Conservation (phyloP, 148 eudicot genomes). For the Camellia japonica region DNA sequence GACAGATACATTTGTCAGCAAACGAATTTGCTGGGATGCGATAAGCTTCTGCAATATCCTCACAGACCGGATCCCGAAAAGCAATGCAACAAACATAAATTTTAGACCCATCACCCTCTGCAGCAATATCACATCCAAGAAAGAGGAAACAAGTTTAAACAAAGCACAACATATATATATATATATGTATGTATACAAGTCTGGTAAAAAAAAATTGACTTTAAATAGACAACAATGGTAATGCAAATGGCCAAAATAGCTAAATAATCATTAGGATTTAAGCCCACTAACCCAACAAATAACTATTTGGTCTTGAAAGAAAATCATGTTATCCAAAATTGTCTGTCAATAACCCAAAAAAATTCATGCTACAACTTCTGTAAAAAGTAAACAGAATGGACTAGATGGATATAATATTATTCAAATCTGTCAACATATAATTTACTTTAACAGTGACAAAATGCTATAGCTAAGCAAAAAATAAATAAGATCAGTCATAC, state of each 20-base stretch:
- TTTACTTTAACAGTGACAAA: neutral
- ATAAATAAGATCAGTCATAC: neutral
- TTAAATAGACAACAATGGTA: neutral
- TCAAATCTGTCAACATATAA: neutral
- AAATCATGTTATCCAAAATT: neutral
- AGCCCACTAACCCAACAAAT: neutral
- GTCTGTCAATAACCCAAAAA: neutral
- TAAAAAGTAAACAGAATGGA: neutral
- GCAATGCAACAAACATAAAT: conserved; percentile 93
- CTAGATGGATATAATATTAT: neutral
- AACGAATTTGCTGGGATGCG: conserved; percentile 66
- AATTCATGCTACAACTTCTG: neutral
- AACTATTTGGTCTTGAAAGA: neutral
- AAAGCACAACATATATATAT: neutral
- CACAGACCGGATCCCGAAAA: conserved; percentile 88
- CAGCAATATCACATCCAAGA: conserved; percentile 28
- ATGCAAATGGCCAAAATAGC: neutral
- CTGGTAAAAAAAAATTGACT: neutral
- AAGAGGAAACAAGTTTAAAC: neutral
- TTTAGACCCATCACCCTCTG: conserved; percentile 99
- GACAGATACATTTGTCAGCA: conserved; percentile 97
- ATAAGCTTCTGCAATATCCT: conserved; percentile 88
- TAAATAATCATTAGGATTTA: neutral
- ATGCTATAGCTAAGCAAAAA: too few species aligned
- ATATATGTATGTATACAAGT: neutral